These are phyloP conservation scores for Coccomyxa sp. DNA, from an alignment of 139 green algal species.

Conservation along the genomic window DNA sequence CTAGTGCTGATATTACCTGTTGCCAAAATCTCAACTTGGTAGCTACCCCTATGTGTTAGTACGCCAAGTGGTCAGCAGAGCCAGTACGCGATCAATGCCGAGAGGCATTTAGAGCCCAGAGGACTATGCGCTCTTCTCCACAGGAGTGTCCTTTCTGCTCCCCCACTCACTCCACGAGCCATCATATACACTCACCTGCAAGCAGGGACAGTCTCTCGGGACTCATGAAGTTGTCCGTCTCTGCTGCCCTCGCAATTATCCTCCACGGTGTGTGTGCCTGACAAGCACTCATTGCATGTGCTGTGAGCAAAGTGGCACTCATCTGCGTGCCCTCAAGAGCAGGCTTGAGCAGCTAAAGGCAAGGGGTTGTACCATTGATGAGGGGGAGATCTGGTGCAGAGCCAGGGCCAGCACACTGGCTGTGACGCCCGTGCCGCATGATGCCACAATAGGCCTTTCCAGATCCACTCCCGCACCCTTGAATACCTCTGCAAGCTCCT, in stretches of 20 bases:
- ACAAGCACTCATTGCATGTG: neutral
- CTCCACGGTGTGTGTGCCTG: neutral
- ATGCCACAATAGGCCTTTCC: slow-evolving; percentile 45
- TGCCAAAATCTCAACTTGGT: too few species aligned
- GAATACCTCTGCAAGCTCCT: slow-evolving; percentile 63
- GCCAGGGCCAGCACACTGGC: slow-evolving; percentile 86
- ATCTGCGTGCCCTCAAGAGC: neutral
- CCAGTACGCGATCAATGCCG: too few species aligned
- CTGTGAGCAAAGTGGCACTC: neutral
- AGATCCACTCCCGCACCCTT: slow-evolving; percentile 55
- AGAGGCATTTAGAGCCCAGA: too few species aligned
- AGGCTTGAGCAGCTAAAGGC: neutral
- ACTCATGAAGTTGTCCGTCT: neutral
- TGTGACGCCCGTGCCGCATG: slow-evolving; percentile 89
- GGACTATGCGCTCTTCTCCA: too few species aligned
- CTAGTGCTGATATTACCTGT: too few species aligned
- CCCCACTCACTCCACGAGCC: slow-evolving; percentile 96
- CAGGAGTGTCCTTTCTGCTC: slow-evolving; percentile 23
- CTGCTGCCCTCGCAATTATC: neutral
- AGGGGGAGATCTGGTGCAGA: slow-evolving; percentile 35
- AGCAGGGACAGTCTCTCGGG: neutral
- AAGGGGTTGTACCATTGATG: neutral
- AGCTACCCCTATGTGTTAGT: too few species aligned
- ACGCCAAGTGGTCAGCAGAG: too few species aligned
- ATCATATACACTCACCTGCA: slow-evolving; percentile 83